A percentile compares a stretch with the other conserved stretches of the same genome.
These are phyloP conservation scores for Venturia pyrina DNA, from an alignment of 2,329 filamentous ascomycete genomes.

Conservation along the genomic window DNA sequence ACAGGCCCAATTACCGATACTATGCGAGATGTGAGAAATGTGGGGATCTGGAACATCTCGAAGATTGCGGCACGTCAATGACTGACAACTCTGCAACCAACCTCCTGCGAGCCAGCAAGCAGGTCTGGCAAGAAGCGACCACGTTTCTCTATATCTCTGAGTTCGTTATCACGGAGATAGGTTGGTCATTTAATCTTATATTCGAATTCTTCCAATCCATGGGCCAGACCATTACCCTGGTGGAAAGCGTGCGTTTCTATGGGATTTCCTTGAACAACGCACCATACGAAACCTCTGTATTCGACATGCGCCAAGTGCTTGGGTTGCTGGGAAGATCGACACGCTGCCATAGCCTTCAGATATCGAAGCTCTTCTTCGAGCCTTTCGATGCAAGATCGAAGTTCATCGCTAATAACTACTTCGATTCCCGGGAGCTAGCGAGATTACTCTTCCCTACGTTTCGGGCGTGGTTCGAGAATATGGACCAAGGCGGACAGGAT, in stretches of 20 bases:
- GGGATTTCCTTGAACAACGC: too few species aligned
- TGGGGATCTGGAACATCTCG: too few species aligned
- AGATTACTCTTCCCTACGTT: neutral
- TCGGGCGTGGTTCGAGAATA: neutral
- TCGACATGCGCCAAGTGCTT: neutral
- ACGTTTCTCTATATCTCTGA: neutral
- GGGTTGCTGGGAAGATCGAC: neutral
- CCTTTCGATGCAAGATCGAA: too few species aligned
- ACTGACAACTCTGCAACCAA: too few species aligned
- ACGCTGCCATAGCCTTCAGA: neutral
- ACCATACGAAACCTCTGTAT: too few species aligned
- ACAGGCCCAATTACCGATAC: too few species aligned
- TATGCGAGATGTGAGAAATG: too few species aligned
- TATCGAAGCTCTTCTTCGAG: neutral
- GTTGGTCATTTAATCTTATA: neutral
- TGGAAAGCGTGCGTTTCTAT: too few species aligned
- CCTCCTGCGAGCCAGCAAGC: neutral
- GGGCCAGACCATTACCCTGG: neutral
- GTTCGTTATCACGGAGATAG: neutral
- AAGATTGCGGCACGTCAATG: too few species aligned
- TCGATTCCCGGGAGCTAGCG: neutral
- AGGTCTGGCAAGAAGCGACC: neutral
- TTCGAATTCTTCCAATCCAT: neutral
- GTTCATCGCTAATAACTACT: neutral
- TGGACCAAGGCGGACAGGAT: neutral